A percentile compares a stretch with the other conserved stretches of the same genome.
phyloP scores from a whole-genome alignment of 495 filamentous ascomycete species.

The Gamarada debralockiae region DNA sequence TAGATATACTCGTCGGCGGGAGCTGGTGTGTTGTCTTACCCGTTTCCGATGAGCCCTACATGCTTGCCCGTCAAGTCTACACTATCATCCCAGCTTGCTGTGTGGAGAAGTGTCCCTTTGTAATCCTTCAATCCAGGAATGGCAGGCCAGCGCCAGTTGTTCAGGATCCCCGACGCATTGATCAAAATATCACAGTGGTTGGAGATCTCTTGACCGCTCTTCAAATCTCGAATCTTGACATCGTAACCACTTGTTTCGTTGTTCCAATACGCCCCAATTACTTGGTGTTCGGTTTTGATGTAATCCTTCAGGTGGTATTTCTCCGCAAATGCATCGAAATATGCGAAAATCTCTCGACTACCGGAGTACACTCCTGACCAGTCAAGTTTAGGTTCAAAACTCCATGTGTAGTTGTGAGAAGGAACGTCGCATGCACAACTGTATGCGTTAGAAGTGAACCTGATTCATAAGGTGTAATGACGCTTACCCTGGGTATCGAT shows the following conservation, averaged over 20 bases:
- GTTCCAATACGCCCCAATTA: constrained; percentile 5
- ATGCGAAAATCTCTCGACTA: constrained; percentile 44
- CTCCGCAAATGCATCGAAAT: constrained; percentile 50
- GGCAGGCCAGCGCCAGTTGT: constrained; percentile 26
- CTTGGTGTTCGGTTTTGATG: constrained; percentile 29
- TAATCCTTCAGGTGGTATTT: constrained; percentile 51
- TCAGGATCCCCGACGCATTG: constrained; percentile 8
- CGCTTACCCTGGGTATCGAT: constrained; percentile 45
- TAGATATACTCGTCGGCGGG: background rate
- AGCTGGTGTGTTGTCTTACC: no score
- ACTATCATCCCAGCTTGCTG: constrained; percentile 44
- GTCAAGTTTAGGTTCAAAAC: constrained; percentile 37
- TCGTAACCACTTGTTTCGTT: constrained; percentile 33
- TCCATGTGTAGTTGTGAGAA: constrained; percentile 34
- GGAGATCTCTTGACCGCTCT: constrained; percentile 25
- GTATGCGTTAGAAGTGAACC: constrained; percentile 12
- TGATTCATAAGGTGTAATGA: constrained; percentile 28
- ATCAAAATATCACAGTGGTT: constrained; percentile 10
- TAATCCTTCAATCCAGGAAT: constrained; percentile 42
- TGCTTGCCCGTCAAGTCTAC: constrained; percentile 43
- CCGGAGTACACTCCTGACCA: constrained; percentile 35
- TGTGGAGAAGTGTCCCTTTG: constrained; percentile 43
- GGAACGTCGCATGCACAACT: constrained; percentile 38
- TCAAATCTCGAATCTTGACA: constrained; percentile 26
- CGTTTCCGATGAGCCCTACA: constrained; percentile 46